Base-by-base conservation (phyloP, 371 early-diverging fungal species). In the Mucor ambiguus region DNA sequence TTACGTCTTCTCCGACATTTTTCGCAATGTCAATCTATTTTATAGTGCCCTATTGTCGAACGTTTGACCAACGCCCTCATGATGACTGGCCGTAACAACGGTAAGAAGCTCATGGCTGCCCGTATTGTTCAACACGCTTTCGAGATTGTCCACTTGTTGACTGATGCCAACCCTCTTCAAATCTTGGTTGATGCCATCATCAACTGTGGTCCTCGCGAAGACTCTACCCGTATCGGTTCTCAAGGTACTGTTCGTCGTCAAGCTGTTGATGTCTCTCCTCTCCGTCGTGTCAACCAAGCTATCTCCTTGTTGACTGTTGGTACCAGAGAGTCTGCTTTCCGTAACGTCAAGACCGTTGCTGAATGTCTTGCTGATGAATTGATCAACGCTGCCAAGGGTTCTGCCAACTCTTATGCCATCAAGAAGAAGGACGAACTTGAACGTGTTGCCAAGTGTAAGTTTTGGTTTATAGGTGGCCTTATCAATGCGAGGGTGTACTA, bases 31-130 rank as follows among this genome's bases (percentile, higher is more conserved):
- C 29, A 57, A 58, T 32, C 14, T 70, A 49, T 20, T 35, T 0
- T 38, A 33, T 77, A 95, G 93, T 98, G 99, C 89, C 99, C 99
- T 70, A 93, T 99, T 70, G 97, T 98, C 66, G 99, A 99, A 91
- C 95, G 99, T 86, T 91, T 99, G 76, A 96, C 97, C 87, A 98
- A 98, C 93, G 95, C 97, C 66, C 89, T 99, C 71, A 99, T 99
- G 99, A 99, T 98, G 96, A 96, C 98, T 91, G 99, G 99, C 74
- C 98, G 99, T 84, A 99, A 99, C 96, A 99, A 97, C 92, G 99
- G 99, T 76, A 99, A 99, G 94, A 99, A 99, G 92, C 88, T 97
- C 73, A 93, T 99, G 94, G 98, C 99, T 77, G 93, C 94, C 73
- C 96, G 98, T 79, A 97, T 98, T 77, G 94, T 99, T 80, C 96